Base-by-base conservation (phyloP, 2,329 filamentous ascomycete genomes). In the Sarocladium brachiariae region DNA sequence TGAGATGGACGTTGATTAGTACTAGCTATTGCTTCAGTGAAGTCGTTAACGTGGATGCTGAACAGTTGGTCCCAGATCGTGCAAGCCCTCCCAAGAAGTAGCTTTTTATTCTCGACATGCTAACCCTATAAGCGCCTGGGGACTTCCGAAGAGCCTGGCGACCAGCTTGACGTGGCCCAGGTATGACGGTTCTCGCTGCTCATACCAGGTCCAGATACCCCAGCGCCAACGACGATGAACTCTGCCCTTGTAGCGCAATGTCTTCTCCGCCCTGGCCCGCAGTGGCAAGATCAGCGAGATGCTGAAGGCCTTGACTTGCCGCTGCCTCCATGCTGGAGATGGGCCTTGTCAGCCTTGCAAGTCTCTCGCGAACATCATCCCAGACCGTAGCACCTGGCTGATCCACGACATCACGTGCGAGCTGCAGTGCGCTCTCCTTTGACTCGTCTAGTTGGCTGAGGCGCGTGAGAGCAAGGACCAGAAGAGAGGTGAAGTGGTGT, bases 401-500 rank as follows among this genome's bases (percentile, higher is more conserved):
- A 30, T 84, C 78, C 5, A 77, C 62, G 25, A 88, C 70, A 21
- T 78, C 73, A 53, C 72, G 75, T 21, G 85, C 70, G 7, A 80
- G 69, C 51, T 70, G 68, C 13, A 70, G 70, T 1, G 82, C 82
- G 55, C 83, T 80, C 4, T 80, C 76, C 39, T 73, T 74, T 2
- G 76, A 80, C 18, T 34, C 71, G 8, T 80, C 75, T 8, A 76
- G 65, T 57, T 76, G 78, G 27, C 68, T 67, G 30, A 88, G 70
- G 55, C 84, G 79, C 45, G 80, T 65, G 3, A 89, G 68, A n/a
- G 78, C 76, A 59, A 86, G 70, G 10, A 77, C 71, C 1, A 76
- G 73, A 9, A 88, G 70, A 11, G 74, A 75, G 50, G 76, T 76
- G 56, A 85, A 84, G 60, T 89, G 83, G 59, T 87, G 81, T 51